Evolutionary conservation across 305 asterid species (phyloP), one percentile per base, ranked within the genome.

Genomic region (Petunia hybrid): DNA sequence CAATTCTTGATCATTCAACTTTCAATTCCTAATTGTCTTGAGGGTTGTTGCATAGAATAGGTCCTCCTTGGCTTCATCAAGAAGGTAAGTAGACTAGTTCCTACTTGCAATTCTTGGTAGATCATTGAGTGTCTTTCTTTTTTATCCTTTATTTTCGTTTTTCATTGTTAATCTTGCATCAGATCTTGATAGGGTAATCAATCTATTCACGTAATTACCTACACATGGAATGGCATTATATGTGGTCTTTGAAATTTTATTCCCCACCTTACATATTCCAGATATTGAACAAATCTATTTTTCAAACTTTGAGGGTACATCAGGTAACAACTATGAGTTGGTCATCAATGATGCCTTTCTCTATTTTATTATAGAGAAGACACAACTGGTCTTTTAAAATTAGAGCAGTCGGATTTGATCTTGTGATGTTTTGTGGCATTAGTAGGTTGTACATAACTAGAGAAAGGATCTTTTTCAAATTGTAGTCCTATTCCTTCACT

Each of bases 111-210:
- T 22, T 22, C 22, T 22, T 22, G 22, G 22, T 22, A 22, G 22
- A 22, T 22, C 22, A 22, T 22, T 22, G 22, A 22, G 22, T 22
- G 22, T 22, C 22, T 22, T 22, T 22, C 22, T 22, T 22, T 22
- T 22, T 22, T 22, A 22, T 22, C 22, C 22, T 22, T 22, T 22
- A 22, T 22, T 22, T 22, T 22, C 22, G 22, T 22, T 22, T 22
- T 22, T 22, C 22, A 22, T 22, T 22, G 22, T 22, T 22, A 22
- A 22, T 22, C 22, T 22, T 22, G 22, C 22, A 22, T 22, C 22
- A 22, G 95, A 94, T 87, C 92, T 91, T 67, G 97, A 92, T 82
- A 88, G 43, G 91, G 98, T 91, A 89, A 78, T 66, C 82, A 13
- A 55, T 22, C 31, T 22, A 22, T 7, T 39, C 5, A 6, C 8